These are phyloP conservation scores for Funneliformis caledonium DNA, from an alignment of 371 early-diverging fungal species.

Conservation along the genomic window DNA sequence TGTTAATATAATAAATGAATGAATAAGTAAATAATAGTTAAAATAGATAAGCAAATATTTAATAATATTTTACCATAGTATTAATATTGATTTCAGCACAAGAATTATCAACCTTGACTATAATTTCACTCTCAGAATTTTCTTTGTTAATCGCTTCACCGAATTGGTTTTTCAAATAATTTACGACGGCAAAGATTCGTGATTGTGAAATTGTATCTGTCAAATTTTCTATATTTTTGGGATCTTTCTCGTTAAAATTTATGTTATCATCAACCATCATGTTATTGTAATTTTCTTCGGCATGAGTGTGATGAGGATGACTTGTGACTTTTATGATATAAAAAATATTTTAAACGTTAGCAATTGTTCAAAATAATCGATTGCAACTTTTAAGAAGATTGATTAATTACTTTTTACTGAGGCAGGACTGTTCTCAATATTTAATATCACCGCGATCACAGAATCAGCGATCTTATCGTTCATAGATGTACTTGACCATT, in stretches of 20 bases:
- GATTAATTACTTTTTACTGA: slow-evolving; percentile 75
- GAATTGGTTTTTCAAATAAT: slow-evolving; percentile 39
- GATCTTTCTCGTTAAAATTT: neutral
- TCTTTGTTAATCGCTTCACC: slow-evolving; percentile 43
- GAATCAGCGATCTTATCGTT: slow-evolving; percentile 98
- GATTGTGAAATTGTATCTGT: neutral
- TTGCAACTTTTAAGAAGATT: slow-evolving; percentile 25
- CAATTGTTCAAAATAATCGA: neutral
- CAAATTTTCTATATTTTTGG: neutral
- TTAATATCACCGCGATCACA: slow-evolving; percentile 82
- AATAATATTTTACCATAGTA: slow-evolving; percentile 21
- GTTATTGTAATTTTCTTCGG: slow-evolving; percentile 21
- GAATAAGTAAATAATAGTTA: neutral
- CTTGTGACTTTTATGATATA: slow-evolving; percentile 22
- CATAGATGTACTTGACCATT: slow-evolving; percentile 91
- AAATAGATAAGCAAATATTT: neutral
- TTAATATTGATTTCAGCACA: slow-evolving; percentile 49
- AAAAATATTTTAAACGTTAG: neutral
- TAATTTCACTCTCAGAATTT: slow-evolving; percentile 48
- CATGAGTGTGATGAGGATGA: slow-evolving; percentile 44
- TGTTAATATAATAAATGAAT: neutral
- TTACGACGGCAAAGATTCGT: slow-evolving; percentile 23
- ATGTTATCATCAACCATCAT: neutral
- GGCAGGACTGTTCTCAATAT: slow-evolving; percentile 88
- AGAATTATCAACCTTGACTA: slow-evolving; percentile 51